Evolutionary conservation across 495 filamentous ascomycete species (phyloP).

Genomic region (Podospora pseudoanserina): DNA sequence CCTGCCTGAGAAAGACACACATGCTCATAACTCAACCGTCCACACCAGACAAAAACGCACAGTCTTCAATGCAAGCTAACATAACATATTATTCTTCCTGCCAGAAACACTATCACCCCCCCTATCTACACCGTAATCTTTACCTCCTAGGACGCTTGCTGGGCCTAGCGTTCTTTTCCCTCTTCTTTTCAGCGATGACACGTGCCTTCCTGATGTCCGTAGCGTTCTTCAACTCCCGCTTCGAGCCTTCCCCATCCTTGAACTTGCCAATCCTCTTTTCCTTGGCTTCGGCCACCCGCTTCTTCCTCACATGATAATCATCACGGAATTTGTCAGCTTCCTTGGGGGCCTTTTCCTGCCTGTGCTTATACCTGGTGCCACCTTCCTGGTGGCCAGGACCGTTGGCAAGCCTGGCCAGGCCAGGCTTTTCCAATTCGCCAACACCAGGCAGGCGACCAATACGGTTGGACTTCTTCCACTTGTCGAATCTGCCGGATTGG

Average conservation of each 20-base stretch:
- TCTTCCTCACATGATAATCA: conserved; percentile 87
- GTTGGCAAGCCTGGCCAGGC: conserved; percentile 55
- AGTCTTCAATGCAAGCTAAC: not conserved
- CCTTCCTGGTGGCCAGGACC: conserved; percentile 53
- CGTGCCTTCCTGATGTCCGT: conserved; percentile 83
- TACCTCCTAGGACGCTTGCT: conserved; percentile 55
- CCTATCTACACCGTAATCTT: not conserved
- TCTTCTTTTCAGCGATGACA: conserved; percentile 67
- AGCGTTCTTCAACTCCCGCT: conserved; percentile 72
- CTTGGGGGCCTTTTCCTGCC: conserved; percentile 81
- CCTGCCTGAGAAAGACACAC: no score
- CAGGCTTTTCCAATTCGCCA: conserved; percentile 70
- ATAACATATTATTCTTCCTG: not conserved
- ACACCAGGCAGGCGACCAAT: conserved; percentile 71
- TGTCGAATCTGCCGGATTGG: conserved; percentile 87
- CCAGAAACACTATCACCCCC: not conserved
- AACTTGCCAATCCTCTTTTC: conserved; percentile 76
- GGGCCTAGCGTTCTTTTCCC: conserved; percentile 83
- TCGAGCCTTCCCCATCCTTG: conserved; percentile 58
- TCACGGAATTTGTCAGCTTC: conserved; percentile 83
- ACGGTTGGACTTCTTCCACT: conserved; percentile 81
- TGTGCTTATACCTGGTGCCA: conserved; percentile 68
- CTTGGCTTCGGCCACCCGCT: conserved; percentile 79
- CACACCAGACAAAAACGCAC: not conserved
- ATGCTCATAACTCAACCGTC: no score